Evolutionary conservation across 2,329 filamentous ascomycete genomes (phyloP).

Genomic region (Ambrosiella beaveri): DNA sequence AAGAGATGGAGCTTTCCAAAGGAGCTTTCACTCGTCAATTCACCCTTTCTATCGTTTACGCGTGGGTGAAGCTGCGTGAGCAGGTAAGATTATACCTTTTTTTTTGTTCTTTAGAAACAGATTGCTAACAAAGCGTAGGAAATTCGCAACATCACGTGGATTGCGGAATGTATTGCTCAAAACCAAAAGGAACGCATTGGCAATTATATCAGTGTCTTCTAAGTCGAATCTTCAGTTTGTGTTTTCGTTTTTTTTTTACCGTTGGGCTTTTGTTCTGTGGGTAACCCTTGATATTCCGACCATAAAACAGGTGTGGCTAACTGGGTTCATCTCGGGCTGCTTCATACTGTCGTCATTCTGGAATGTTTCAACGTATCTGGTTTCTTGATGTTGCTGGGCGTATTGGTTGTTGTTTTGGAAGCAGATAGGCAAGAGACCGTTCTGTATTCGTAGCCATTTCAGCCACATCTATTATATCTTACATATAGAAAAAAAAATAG

Average conservation of each 20-base stretch:
- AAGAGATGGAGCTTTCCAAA: constrained; percentile 98
- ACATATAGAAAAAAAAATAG: constrained; percentile 10
- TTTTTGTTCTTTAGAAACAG: background rate
- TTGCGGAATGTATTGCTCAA: constrained; percentile 97
- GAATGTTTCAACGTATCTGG: constrained; percentile 4
- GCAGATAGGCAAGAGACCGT: background rate
- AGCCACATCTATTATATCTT: constrained; percentile 11
- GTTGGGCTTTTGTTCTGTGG: background rate
- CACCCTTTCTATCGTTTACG: constrained; percentile 85
- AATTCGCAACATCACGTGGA: constrained; percentile 99
- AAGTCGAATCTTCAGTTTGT: constrained; percentile 17
- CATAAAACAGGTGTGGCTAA: background rate
- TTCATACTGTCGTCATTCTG: background rate
- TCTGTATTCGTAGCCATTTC: background rate
- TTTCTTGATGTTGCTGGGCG: constrained; percentile 2
- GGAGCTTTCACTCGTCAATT: constrained; percentile 90
- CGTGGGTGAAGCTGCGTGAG: constrained; percentile 93
- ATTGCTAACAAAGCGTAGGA: constrained; percentile 42
- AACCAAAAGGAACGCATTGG: constrained; percentile 98
- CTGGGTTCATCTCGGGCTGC: background rate
- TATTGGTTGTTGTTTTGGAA: constrained; percentile 5
- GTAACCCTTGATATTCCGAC: background rate
- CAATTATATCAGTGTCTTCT: constrained; percentile 98
- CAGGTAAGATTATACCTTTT: constrained; percentile 46
- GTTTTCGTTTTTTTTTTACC: background rate